phyloP scores from a whole-genome alignment of 495 filamentous ascomycete species.

The Cairneyella variabilis region DNA sequence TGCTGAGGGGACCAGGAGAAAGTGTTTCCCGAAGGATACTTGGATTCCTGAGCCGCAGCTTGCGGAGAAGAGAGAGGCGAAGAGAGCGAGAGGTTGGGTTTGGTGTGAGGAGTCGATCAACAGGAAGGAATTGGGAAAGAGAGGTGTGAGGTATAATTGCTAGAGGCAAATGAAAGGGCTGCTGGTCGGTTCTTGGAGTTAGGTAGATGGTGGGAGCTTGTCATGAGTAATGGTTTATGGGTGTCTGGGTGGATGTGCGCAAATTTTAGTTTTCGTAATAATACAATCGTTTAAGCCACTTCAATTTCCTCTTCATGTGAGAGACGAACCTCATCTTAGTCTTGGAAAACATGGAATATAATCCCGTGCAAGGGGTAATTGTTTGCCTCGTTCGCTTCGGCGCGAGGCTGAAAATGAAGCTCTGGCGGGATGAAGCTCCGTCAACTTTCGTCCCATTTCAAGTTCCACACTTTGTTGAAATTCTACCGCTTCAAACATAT shows the following conservation, averaged over 20 bases:
- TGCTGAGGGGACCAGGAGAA: constrained; percentile 68
- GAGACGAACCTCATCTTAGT: too few relatives aligned
- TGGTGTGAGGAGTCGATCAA: constrained; percentile 66
- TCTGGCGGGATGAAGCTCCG: too few relatives aligned
- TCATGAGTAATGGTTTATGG: not conserved
- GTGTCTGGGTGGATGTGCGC: not conserved
- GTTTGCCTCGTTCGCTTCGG: too few relatives aligned
- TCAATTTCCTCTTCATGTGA: too few relatives aligned
- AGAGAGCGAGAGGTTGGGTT: constrained; percentile 78
- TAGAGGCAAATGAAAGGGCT: constrained; percentile 13
- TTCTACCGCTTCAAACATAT: too few relatives aligned
- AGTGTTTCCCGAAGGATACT: constrained; percentile 64
- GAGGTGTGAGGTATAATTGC: constrained; percentile 45
- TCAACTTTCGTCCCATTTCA: too few relatives aligned
- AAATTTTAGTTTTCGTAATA: not conserved
- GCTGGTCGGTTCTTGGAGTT: constrained; percentile 16
- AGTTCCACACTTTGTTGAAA: too few relatives aligned
- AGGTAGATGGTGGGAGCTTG: not conserved
- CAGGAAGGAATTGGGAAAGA: constrained; percentile 53
- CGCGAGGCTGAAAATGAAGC: too few relatives aligned
- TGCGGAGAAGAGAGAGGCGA: constrained; percentile 79
- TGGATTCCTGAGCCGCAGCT: constrained; percentile 87
- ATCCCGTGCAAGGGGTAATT: too few relatives aligned
- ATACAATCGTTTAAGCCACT: too few relatives aligned
- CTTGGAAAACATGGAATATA: too few relatives aligned